Evolutionary conservation across 2,329 filamentous ascomycete genomes (phyloP), one percentile per base, ranked within the genome.

Genomic region (Venturia asperata): DNA sequence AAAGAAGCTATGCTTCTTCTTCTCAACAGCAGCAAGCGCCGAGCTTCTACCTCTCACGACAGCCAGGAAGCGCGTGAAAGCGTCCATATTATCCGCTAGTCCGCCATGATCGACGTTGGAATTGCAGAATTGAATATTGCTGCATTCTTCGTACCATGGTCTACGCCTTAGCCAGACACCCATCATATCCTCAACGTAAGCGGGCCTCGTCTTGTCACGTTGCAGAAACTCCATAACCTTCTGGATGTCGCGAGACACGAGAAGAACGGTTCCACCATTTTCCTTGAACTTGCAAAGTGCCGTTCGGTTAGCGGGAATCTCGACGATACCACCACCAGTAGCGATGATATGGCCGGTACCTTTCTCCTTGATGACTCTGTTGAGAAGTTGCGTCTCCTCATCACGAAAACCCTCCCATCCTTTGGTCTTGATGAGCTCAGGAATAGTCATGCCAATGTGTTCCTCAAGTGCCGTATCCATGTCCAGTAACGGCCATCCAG

Each of bases 121-220:
- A 74, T 90, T 96, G 78, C 93, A 90, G 78, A 96, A 97, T 70
- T 95, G 87, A 71, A 91, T 88, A 74, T 96, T 99, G 79, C 92
- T 97, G 81, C 94, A 97, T 74, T 93, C 86, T 66, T 90, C 83
- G 76, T 91, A 97, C 87, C 91, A 96, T 3, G 88, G 89, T 75
- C 92, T 94, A 45, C 94, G 87, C 64, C 93, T 88, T 66, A 91
- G 80, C 82, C 96, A 99, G 2, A 99, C 93, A 11, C 86, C 87
- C 78, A 91, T 88, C 80, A 97, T 96, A 71, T 97, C 89, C 70
- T 94, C 92, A 5, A 92, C 87, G 73, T 96, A 97, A 10, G 93
- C 93, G 34, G 94, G 94, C 7, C 94, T 85, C 27, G 89, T 91
- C 79, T 95, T 92, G 78, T 99, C 94, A 58, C 88, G 85, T 71